phyloP scores from a whole-genome alignment of 768 basidiomycete species.

The Russula olivacea region DNA sequence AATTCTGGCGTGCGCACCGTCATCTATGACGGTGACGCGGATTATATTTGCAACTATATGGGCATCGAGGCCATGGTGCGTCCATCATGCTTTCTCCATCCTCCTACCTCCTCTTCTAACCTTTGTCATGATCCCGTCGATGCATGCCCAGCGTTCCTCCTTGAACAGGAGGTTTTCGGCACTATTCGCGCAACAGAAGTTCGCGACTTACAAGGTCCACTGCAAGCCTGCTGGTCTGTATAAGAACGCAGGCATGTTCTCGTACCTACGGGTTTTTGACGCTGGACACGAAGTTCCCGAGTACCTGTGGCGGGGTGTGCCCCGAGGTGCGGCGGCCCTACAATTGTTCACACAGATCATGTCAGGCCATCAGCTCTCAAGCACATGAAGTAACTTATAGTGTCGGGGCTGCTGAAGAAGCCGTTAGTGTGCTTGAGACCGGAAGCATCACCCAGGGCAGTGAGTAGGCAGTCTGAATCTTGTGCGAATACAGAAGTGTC shows the following conservation, averaged over 20 bases:
- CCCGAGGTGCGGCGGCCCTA: constrained; percentile 29
- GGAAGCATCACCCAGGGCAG: too few relatives aligned
- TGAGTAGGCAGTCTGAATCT: too few relatives aligned
- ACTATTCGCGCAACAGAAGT: constrained; percentile 38
- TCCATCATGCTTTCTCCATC: background rate
- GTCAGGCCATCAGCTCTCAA: constrained; percentile 29
- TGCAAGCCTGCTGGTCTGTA: constrained; percentile 46
- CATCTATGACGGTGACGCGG: constrained; percentile 55
- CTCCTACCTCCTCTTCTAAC: background rate
- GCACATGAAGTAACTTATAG: constrained; percentile 27
- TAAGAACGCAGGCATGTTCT: constrained; percentile 55
- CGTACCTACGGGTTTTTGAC: constrained; percentile 48
- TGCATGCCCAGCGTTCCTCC: constrained; percentile 36
- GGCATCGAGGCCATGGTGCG: constrained; percentile 54
- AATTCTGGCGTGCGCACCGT: constrained; percentile 50
- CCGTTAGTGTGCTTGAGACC: too few relatives aligned
- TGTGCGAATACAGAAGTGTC: too few relatives aligned
- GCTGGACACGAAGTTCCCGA: constrained; percentile 37
- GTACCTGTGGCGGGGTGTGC: constrained; percentile 29
- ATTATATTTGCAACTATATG: constrained; percentile 50
- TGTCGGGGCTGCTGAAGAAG: too few relatives aligned
- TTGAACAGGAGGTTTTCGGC: constrained; percentile 44
- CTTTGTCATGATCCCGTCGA: background rate
- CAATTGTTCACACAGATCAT: constrained; percentile 36
- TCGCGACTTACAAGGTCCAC: constrained; percentile 45